phyloP scores from a whole-genome alignment of 805 yeast genomes.

The Suhomyces faveliae region DNA sequence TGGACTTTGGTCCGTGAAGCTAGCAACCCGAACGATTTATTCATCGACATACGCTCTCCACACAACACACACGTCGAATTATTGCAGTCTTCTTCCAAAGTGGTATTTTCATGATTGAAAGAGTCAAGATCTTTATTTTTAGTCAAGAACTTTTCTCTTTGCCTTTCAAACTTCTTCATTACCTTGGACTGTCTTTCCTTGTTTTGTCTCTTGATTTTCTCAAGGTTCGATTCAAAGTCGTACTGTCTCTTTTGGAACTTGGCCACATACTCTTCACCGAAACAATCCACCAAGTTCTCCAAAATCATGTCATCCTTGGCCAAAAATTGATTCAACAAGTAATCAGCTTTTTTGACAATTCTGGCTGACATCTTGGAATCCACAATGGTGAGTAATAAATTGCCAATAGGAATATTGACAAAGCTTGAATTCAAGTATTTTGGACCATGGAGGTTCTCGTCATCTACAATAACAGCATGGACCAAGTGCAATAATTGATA shows the following conservation, averaged over 20 bases:
- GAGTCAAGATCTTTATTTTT: slow-evolving; percentile 31
- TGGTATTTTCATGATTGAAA: slow-evolving; percentile 9
- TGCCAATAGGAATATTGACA: slow-evolving; percentile 55
- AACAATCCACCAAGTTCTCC: slow-evolving; percentile 51
- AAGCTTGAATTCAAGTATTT: slow-evolving; percentile 43
- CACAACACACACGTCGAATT: slow-evolving; percentile 23
- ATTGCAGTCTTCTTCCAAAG: slow-evolving; percentile 2
- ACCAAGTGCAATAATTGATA: slow-evolving; percentile 64
- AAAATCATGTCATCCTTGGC: slow-evolving; percentile 48
- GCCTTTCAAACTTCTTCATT: slow-evolving; percentile 59
- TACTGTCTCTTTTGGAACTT: slow-evolving; percentile 48
- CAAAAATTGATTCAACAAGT: slow-evolving; percentile 50
- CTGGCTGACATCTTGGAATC: slow-evolving; percentile 50
- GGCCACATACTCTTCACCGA: slow-evolving; percentile 55
- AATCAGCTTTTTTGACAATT: slow-evolving; percentile 55
- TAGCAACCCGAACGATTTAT: slow-evolving; percentile 59
- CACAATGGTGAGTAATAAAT: slow-evolving; percentile 50
- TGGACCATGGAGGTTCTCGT: slow-evolving; percentile 41
- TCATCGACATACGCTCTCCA: slow-evolving; percentile 22
- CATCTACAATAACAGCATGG: slow-evolving; percentile 61
- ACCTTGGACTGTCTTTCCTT: slow-evolving; percentile 61
- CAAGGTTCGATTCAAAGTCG: slow-evolving; percentile 50
- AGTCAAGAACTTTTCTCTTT: slow-evolving; percentile 43
- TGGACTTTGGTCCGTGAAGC: slow-evolving; percentile 47
- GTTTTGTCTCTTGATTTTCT: slow-evolving; percentile 56